A percentile compares a stretch with the other conserved stretches of the same genome.
Evolutionary conservation across 1,284 basidiomycete genomes (phyloP).

Genomic region (Ceratobasidium sp.): DNA sequence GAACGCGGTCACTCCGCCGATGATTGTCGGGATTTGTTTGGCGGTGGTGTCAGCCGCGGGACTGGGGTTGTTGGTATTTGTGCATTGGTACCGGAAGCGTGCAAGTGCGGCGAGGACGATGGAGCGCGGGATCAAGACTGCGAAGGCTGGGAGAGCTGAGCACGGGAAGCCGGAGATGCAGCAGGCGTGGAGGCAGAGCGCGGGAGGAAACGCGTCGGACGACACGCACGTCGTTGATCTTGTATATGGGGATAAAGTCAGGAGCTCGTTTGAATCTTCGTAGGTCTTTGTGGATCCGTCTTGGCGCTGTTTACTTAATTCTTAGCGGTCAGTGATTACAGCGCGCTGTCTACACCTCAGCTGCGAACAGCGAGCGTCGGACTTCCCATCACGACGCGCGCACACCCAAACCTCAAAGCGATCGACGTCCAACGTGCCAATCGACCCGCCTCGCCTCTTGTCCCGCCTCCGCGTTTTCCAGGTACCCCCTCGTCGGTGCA

Average conservation of each 20-base stretch:
- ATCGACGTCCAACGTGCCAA: constrained; percentile 33
- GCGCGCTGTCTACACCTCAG: not conserved
- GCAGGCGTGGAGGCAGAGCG: not conserved
- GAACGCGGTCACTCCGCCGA: not conserved
- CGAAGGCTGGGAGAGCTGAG: not conserved
- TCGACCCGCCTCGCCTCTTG: not conserved
- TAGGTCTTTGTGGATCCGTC: not conserved
- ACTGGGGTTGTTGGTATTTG: not conserved
- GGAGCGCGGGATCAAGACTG: constrained; percentile 19
- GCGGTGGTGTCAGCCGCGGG: not conserved
- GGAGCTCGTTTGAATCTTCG: constrained; percentile 18
- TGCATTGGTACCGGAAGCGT: constrained; percentile 3
- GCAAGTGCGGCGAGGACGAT: constrained; percentile 1
- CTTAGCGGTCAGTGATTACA: constrained; percentile 10
- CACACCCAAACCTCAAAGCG: constrained; percentile 7
- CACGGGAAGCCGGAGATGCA: not conserved
- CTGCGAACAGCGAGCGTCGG: not conserved
- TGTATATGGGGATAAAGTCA: constrained; percentile 31
- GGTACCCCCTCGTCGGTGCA: constrained; percentile 20
- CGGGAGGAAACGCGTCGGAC: constrained; percentile 15
- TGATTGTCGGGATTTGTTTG: constrained; percentile 17
- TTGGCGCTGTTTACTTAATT: not conserved
- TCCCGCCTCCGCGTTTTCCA: constrained; percentile 4
- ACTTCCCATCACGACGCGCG: not conserved
- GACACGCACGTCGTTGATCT: constrained; percentile 36